phyloP scores from a whole-genome alignment of 192 early-diverging fungal genomes.

The Backusella macrospora region DNA sequence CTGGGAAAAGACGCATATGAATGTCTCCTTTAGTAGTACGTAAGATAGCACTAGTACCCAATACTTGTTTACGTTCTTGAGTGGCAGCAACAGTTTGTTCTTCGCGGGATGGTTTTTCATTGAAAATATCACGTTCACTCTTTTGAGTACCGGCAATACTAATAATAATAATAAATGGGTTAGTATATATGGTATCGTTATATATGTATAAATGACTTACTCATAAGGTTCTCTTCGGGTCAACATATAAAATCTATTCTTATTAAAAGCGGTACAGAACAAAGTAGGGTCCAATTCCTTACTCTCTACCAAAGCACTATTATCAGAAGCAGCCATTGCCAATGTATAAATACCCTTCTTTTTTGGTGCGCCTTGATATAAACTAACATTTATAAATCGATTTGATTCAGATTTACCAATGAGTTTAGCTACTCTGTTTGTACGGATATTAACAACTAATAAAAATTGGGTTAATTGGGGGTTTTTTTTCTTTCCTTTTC shows the following conservation, averaged over 20 bases:
- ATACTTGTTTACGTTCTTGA: conserved; percentile 59
- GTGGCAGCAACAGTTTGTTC: conserved; percentile 89
- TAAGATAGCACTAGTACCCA: conserved; percentile 75
- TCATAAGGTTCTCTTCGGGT: conserved; percentile 84
- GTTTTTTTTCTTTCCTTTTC: too few species aligned
- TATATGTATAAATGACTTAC: conserved; percentile 36
- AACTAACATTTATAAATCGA: conserved; percentile 84
- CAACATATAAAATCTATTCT: conserved; percentile 95
- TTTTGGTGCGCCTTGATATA: conserved; percentile 90
- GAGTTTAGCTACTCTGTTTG: conserved; percentile 82
- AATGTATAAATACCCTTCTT: conserved; percentile 76
- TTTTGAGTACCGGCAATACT: conserved; percentile 45
- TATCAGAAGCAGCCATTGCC: conserved; percentile 89
- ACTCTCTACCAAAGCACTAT: conserved; percentile 68
- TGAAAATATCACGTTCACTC: conserved; percentile 90
- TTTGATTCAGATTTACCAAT: conserved; percentile 93
- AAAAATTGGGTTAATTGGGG: not conserved
- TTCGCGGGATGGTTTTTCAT: conserved; percentile 95
- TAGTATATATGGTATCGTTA: conserved; percentile 23
- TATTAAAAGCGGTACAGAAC: conserved; percentile 87
- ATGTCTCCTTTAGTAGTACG: conserved; percentile 95
- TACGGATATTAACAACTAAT: conserved; percentile 76
- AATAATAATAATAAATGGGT: not conserved
- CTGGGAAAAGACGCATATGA: conserved; percentile 84
- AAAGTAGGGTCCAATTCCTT: conserved; percentile 81